These are phyloP conservation scores for Neoboletus subvelutipes DNA, from an alignment of 768 basidiomycete genomes.

Conservation along the genomic window DNA sequence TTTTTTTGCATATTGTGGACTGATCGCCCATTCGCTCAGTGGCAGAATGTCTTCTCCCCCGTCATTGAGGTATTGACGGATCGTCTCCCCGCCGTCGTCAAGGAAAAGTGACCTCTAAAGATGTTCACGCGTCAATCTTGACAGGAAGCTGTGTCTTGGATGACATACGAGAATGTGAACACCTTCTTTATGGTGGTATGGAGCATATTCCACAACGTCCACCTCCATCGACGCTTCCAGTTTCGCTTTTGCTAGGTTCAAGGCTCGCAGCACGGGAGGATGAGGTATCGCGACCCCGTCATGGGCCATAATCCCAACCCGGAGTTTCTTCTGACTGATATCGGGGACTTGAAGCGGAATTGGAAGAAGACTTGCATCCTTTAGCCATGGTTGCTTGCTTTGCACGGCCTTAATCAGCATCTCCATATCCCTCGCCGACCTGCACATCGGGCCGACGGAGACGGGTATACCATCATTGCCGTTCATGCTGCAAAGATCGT, in stretches of 20 bases:
- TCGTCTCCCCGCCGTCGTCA: conserved; percentile 36
- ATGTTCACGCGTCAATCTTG: not conserved
- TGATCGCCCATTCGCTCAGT: conserved; percentile 38
- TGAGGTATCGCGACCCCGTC: conserved; percentile 40
- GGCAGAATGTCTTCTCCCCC: conserved; percentile 37
- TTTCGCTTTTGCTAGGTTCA: conserved; percentile 37
- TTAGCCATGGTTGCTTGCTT: conserved; percentile 39
- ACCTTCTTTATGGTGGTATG: conserved; percentile 37
- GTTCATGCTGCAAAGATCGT: conserved; percentile 19
- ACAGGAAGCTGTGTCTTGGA: not conserved
- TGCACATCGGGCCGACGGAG: conserved; percentile 28
- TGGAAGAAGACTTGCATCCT: conserved; percentile 36
- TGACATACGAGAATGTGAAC: conserved; percentile 32
- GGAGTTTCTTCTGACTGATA: conserved; percentile 29
- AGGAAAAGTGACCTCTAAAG: conserved; percentile 39
- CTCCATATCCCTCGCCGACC: conserved; percentile 26
- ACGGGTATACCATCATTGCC: conserved; percentile 18
- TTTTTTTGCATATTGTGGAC: too few relatives aligned
- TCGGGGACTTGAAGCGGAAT: conserved; percentile 29
- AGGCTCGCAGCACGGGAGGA: conserved; percentile 42
- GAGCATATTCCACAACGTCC: conserved; percentile 38
- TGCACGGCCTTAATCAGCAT: conserved; percentile 25
- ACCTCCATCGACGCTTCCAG: conserved; percentile 34
- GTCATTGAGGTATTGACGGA: conserved; percentile 23
- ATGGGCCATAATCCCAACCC: conserved; percentile 30